These are phyloP conservation scores for Astraeus odoratus DNA, from an alignment of 768 basidiomycete genomes.

Conservation along the genomic window DNA sequence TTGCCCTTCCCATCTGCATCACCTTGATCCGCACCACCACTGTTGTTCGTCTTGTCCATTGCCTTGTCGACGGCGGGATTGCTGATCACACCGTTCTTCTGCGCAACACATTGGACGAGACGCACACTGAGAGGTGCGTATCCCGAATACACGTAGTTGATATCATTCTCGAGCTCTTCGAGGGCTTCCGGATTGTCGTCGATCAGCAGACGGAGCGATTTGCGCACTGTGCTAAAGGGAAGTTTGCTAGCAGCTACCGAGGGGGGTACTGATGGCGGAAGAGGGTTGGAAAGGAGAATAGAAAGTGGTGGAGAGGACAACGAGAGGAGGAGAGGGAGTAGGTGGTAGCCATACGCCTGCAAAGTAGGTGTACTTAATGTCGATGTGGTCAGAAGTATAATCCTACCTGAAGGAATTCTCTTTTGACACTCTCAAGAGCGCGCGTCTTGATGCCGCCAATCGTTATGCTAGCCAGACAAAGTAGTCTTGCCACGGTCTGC, in stretches of 20 bases:
- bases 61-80: slow-evolving; percentile 44
- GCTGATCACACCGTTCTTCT: slow-evolving; percentile 84
- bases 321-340: slow-evolving; percentile 61
- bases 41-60: background rate
- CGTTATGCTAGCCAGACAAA: slow-evolving; percentile 83
- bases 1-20: slow-evolving; percentile 34
- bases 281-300: slow-evolving; percentile 59
- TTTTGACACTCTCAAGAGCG: slow-evolving; percentile 78
- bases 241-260: slow-evolving; percentile 46
- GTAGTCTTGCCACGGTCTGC: slow-evolving; percentile 67
- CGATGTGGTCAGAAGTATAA: slow-evolving; percentile 1
- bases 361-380: slow-evolving; percentile 17
- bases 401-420: slow-evolving; percentile 78
- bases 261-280: slow-evolving; percentile 43
- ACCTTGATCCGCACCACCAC: slow-evolving; percentile 29
- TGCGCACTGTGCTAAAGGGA: slow-evolving; percentile 68
- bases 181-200: slow-evolving; percentile 75
- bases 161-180: slow-evolving; percentile 86
- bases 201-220: slow-evolving; percentile 84
- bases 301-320: slow-evolving; percentile 61
- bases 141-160: slow-evolving; percentile 94
- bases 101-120: slow-evolving; percentile 87
- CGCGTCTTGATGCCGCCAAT: slow-evolving; percentile 84
- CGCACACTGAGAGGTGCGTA: slow-evolving; percentile 92
- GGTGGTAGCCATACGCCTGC: slow-evolving; percentile 71